These are phyloP conservation scores for Pulveroboletus sp. DNA, from an alignment of 768 basidiomycete genomes.

Conservation along the genomic window DNA sequence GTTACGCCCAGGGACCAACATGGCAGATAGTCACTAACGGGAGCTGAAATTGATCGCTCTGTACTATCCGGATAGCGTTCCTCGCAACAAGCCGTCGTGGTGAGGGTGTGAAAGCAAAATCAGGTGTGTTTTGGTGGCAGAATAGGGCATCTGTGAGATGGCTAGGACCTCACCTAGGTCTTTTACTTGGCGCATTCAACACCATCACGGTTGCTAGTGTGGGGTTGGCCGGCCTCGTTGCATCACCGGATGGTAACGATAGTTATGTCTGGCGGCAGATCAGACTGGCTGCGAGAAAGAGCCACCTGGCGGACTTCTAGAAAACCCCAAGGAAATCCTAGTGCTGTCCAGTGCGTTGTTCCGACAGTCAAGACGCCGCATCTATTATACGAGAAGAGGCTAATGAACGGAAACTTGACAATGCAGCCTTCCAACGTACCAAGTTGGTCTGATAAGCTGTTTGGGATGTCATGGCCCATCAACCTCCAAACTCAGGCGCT, in stretches of 20 bases:
- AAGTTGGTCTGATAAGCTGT: neutral
- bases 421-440: neutral
- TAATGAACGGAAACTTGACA: neutral
- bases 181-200: no score
- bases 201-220: neutral
- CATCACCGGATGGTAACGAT: neutral
- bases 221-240: neutral
- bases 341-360: neutral
- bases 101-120: neutral
- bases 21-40: slow-evolving; percentile 13
- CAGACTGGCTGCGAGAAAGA: neutral
- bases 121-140: neutral
- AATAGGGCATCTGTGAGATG: neutral
- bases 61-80: neutral
- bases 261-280: neutral
- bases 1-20: slow-evolving; percentile 18
- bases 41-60: neutral
- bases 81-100: neutral
- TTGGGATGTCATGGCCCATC: neutral
- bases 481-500: neutral
- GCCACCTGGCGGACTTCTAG: no score
- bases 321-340: neutral
- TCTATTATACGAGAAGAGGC: neutral
- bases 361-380: neutral
- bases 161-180: no score